These are phyloP conservation scores for Pythium guiyangense DNA, from an alignment of 352 stramenopile genomes.

Conservation along the genomic window DNA sequence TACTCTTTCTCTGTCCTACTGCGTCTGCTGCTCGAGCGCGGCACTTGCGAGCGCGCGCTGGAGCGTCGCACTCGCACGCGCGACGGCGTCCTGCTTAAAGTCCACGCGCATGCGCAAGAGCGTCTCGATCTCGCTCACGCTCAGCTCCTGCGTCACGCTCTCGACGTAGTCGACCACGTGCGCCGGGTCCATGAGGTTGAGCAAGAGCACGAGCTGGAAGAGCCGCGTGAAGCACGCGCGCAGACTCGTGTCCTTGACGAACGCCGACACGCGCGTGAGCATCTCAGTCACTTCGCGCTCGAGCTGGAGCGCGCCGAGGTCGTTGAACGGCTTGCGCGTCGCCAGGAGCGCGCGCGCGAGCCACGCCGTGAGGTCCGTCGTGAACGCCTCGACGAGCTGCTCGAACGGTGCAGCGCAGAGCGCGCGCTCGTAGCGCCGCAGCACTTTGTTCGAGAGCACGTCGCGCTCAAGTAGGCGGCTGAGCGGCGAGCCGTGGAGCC, in stretches of 20 bases:
- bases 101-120: conserved; percentile 68
- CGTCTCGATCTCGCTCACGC: conserved; percentile 38
- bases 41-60: conserved; percentile 1
- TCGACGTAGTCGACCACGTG: conserved; percentile 69
- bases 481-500: conserved; percentile 57
- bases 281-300: conserved; percentile 72
- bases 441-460: conserved; percentile 57
- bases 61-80: conserved; percentile 31
- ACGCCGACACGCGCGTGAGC: conserved; percentile 39
- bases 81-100: conserved; percentile 53
- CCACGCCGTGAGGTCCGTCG: conserved; percentile 53
- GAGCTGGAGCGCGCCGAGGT: conserved; percentile 73
- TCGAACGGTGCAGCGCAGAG: conserved; percentile 66
- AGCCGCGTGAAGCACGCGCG: conserved; percentile 63
- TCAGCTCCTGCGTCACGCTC: conserved; percentile 45
- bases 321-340: conserved; percentile 67
- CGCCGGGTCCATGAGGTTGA: conserved; percentile 73
- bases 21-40: not conserved
- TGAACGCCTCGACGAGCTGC: conserved; percentile 53
- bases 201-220: conserved; percentile 73
- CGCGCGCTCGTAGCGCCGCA: conserved; percentile 54
- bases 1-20: not conserved
- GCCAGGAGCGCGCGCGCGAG: conserved; percentile 45
- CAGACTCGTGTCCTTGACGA: conserved; percentile 54
- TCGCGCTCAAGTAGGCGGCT: conserved; percentile 61